Percentiles rank a stretch among this genome's conserved stretches.
Evolutionary conservation across 73 alveolate species (phyloP).

Genomic region (Paramecium tetraurelia): DNA sequence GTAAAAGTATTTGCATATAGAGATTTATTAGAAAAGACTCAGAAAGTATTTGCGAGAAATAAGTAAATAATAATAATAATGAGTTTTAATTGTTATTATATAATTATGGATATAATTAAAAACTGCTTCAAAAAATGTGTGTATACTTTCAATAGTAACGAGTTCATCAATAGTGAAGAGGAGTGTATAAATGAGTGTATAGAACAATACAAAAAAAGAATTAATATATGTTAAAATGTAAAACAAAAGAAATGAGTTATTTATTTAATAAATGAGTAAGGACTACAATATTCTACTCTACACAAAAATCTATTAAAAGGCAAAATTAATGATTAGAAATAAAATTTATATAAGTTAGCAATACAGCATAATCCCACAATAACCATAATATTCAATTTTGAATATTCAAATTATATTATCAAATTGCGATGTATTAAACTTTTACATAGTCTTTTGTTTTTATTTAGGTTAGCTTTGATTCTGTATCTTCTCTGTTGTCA

Average conservation of each 20-base stretch:
- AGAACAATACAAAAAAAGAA: neutral
- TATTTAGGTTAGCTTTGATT: neutral
- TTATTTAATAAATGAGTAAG: neutral
- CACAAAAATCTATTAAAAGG: neutral
- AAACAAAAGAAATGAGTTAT: slow-evolving; percentile 4
- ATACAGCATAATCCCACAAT: neutral
- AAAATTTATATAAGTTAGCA: neutral
- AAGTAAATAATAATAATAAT: neutral
- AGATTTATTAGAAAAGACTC: neutral
- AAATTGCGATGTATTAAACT: neutral
- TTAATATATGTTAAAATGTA: neutral
- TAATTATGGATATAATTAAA: neutral
- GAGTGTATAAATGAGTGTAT: neutral
- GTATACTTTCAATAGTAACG: neutral
- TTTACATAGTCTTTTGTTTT: neutral
- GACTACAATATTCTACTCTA: neutral
- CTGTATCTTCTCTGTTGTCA: neutral
- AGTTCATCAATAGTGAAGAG: neutral
- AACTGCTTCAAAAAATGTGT: slow-evolving; percentile 5
- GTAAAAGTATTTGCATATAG: neutral
- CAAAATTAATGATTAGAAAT: no score
- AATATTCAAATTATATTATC: neutral
- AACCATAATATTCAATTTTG: neutral
- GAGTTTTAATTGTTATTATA: neutral
- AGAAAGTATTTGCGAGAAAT: neutral